Evolutionary conservation across 164 flowering plant species (phyloP), one percentile per base, ranked within the genome.

Genomic region (Paratinospora sagittata): DNA sequence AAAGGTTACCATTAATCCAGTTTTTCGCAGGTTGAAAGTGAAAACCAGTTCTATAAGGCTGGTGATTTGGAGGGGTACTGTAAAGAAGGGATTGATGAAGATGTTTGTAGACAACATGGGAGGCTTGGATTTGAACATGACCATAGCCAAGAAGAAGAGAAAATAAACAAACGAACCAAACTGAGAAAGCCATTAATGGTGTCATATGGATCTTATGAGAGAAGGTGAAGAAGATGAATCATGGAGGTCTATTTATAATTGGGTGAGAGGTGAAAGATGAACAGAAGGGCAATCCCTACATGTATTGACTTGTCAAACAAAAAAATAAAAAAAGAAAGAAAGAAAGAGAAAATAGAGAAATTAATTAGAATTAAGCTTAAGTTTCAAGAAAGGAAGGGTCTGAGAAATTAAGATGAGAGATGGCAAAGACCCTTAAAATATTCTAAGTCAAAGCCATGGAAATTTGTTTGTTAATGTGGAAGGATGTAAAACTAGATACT

Each of bases 11-110:
- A 70, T 82, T 84, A 45, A 84, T 84, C 87, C 85, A 84, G 30
- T 84, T 81, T 49, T 77, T 80, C 71, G 76, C 64, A n/a, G 85
- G 85, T 68, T 81, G 87, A 58, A 84, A 82, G 70, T 84, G 87
- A 66, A 57, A 83, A 34, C 69, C 75, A 71, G 84, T 78, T 67
- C 82, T 73, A 43, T 83, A 79, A 69, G 79, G 80, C 24, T 77
- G 69, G 58, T 52, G 58, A 3, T 73, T 13, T 12, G 71, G 36
- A 13, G 79, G 57, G 39, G 61, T 27, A n/a, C n/a, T n/a, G 5
- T 39, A 16, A 5, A 63, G 26, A 57, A 52, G 23, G 30, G 71
- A 63, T 49, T 72, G n/a, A n/a, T n/a, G 74, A 66, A 76, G 74
- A 3, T 67, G 68, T n/a, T 26, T 45, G 57, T 77, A 21, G 24